Base-by-base conservation (phyloP, 2,329 filamentous ascomycete genomes). In the Aspergillus niger region DNA sequence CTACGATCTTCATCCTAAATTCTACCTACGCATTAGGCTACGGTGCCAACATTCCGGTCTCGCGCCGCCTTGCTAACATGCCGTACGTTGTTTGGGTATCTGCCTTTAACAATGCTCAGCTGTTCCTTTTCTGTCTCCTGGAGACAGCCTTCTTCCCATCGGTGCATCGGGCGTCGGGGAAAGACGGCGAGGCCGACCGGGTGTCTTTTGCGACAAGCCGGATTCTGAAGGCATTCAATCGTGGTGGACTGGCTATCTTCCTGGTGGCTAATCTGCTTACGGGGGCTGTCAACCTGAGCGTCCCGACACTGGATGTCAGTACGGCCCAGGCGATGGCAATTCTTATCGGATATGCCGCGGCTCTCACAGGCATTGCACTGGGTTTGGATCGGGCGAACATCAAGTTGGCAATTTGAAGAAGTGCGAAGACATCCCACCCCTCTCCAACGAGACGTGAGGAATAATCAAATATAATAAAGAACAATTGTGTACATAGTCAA, bases 1-100 rank as follows among this genome's bases (percentile, higher is more conserved):
- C 81, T 2, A 77, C 79, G 0, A 80, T 96, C 11, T 97, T 92
- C 77, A 80, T 85, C 54, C 68, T 92, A 26, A 84, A 86, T 36
- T 92, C 90, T 1, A 85, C 83, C 68, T 89, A 89, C 70, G 79
- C 77, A 10, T 89, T 89, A 65, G 92, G 92, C 5, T 82, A 92
- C 36, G 87, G 87, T 8, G 75, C 76, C 13, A 72, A 72, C 6
- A 81, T 96, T 28, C 83, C 83, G 13, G 92, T 97, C 7, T 98
- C 95, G 5, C 89, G 95, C 20, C 89, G 95, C 0, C 81, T 98
- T 59, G 95, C 94, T 8, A 99, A 99, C 70, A 83, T 97, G 63
- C 92, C 95, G 0, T 99, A 99, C 74, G 85, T 98, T 47, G 81
- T 97, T 48, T 98, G 94, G 92, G 89, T 96, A 7, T 85, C 88